Percentiles rank a stretch among this genome's conserved stretches.
phyloP scores from a whole-genome alignment of 495 filamentous ascomycete genomes.

The Penicillium antarcticum region DNA sequence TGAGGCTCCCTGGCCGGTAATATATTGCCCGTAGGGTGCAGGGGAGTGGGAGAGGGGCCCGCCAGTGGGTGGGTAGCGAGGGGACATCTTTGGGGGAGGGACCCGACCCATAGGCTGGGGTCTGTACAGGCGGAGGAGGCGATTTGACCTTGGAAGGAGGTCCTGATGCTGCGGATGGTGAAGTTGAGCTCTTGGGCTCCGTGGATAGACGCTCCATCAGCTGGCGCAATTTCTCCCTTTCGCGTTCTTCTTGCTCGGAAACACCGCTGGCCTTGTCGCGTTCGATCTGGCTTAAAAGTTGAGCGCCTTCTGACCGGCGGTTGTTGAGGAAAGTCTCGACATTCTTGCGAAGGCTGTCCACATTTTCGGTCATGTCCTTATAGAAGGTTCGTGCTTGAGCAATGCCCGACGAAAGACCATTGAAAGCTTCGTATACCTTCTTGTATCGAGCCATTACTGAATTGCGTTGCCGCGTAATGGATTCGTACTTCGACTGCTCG shows the following conservation, averaged over 20 bases:
- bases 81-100: slow-evolving; percentile 41
- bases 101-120: slow-evolving; percentile 34
- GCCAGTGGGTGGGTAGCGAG: slow-evolving; percentile 44
- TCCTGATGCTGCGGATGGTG: slow-evolving; percentile 40
- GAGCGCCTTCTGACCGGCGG: slow-evolving; percentile 83
- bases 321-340: slow-evolving; percentile 97
- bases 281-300: slow-evolving; percentile 85
- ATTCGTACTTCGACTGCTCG: slow-evolving; percentile 92
- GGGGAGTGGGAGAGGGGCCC: slow-evolving; percentile 38
- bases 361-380: slow-evolving; percentile 90
- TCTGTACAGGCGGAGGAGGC: slow-evolving; percentile 42
- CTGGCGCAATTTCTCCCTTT: slow-evolving; percentile 79
- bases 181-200: slow-evolving; percentile 50
- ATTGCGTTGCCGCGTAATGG: slow-evolving; percentile 76
- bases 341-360: slow-evolving; percentile 92
- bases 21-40: slow-evolving; percentile 42
- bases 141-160: slow-evolving; percentile 36
- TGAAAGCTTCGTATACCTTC: slow-evolving; percentile 86
- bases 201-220: slow-evolving; percentile 96
- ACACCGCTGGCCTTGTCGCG: slow-evolving; percentile 64
- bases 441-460: slow-evolving; percentile 84
- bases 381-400: slow-evolving; percentile 89
- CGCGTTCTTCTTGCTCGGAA: slow-evolving; percentile 73
- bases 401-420: slow-evolving; percentile 83
- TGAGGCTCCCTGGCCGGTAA: slow-evolving; percentile 21